These are phyloP conservation scores for Umbelopsis isabellina DNA, from an alignment of 192 early-diverging fungal species.

Conservation along the genomic window DNA sequence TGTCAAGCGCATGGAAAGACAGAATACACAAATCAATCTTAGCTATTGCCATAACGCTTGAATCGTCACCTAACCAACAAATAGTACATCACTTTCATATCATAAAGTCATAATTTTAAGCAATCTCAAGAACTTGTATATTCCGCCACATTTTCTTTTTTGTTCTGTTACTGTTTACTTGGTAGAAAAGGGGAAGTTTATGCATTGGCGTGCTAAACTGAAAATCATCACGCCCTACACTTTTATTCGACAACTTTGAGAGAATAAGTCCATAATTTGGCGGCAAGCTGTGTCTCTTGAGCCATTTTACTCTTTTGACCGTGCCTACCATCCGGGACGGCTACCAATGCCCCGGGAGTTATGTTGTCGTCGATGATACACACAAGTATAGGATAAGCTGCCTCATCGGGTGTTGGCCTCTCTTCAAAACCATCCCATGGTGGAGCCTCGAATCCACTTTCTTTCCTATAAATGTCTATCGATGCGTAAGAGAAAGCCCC, in stretches of 20 bases:
- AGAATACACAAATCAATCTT: too few species aligned
- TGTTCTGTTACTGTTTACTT: too few species aligned
- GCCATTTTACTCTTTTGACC: conserved; percentile 1
- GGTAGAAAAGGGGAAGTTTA: too few species aligned
- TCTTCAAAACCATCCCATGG: conserved; percentile 13
- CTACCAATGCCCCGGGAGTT: neutral
- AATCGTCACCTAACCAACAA: too few species aligned
- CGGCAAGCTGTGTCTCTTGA: neutral
- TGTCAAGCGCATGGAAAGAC: neutral
- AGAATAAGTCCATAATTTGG: neutral
- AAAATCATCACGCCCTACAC: neutral
- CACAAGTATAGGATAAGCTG: conserved; percentile 15
- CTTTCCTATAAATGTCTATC: neutral
- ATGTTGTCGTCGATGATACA: neutral
- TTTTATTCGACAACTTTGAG: conserved; percentile 4
- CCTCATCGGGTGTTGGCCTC: neutral
- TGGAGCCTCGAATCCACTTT: conserved; percentile 3
- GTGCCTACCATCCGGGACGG: conserved; percentile 17
- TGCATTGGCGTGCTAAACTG: too few species aligned
- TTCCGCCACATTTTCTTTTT: too few species aligned
- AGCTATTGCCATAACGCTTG: too few species aligned
- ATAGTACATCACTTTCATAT: too few species aligned
- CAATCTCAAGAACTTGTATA: too few species aligned
- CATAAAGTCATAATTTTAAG: too few species aligned
- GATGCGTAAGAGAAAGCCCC: neutral